These are phyloP conservation scores for Dactylorhiza incarnata DNA, from an alignment of 106 monocot genomes.

Conservation along the genomic window DNA sequence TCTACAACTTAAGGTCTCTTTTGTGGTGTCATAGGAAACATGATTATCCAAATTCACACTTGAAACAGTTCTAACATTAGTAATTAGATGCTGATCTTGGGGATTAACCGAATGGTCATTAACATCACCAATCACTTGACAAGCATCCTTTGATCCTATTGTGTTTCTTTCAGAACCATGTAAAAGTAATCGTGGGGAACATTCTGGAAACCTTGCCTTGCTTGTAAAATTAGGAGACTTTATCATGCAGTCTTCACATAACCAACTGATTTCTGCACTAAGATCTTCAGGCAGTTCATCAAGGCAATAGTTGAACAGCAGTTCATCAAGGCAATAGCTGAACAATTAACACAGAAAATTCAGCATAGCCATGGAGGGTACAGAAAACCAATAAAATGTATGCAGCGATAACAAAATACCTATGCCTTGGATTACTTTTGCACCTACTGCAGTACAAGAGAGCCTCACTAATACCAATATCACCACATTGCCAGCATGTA, in stretches of 20 bases:
- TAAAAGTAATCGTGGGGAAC: not conserved
- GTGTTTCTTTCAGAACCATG: not conserved
- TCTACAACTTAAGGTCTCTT: not conserved
- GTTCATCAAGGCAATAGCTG: conserved; percentile 38
- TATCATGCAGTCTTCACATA: not conserved
- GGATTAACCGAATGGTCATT: not conserved
- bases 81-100: not conserved
- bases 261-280: conserved; percentile 3
- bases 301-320: conserved; percentile 7
- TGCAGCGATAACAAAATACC: not conserved
- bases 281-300: not conserved
- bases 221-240: not conserved
- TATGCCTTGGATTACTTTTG: conserved; percentile 3
- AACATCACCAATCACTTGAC: not conserved
- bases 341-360: conserved; percentile 72
- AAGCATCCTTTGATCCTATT: not conserved
- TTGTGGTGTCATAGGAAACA: not conserved
- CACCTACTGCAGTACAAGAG: not conserved
- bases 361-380: conserved; percentile 40
- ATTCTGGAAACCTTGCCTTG: not conserved
- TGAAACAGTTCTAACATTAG: not conserved
- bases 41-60: conserved; percentile 1
- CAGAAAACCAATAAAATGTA: not conserved
- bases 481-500: not conserved
- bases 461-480: not conserved